phyloP scores from a whole-genome alignment of 495 filamentous ascomycete genomes.

The Neurospora sp. region DNA sequence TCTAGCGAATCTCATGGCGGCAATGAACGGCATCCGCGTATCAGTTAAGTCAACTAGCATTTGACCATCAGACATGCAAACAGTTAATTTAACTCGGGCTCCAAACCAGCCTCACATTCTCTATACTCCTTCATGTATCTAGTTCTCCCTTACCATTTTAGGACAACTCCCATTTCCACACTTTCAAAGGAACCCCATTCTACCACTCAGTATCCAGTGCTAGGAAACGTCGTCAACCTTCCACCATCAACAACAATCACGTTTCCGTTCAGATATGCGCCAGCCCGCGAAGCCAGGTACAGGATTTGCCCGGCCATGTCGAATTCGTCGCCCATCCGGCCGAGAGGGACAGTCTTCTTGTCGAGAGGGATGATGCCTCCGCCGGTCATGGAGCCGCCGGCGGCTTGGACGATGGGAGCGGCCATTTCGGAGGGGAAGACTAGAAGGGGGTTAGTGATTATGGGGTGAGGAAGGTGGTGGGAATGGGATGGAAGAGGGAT shows the following conservation, averaged over 20 bases:
- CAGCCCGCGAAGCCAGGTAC: conserved; percentile 52
- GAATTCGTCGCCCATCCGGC: conserved; percentile 24
- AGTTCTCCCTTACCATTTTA: too few relatives aligned
- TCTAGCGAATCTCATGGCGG: too few relatives aligned
- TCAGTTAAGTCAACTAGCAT: too few relatives aligned
- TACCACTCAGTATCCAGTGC: conserved; percentile 47
- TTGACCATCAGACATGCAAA: too few relatives aligned
- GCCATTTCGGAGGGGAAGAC: conserved; percentile 58
- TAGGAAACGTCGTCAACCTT: conserved; percentile 41
- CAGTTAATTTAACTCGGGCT: too few relatives aligned
- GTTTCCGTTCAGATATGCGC: conserved; percentile 53
- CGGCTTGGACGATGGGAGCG: conserved; percentile 28
- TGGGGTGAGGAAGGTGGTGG: too few relatives aligned
- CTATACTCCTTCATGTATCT: too few relatives aligned
- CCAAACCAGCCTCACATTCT: too few relatives aligned
- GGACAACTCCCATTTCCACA: too few relatives aligned
- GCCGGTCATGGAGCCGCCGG: conserved; percentile 29
- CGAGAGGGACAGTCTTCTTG: conserved; percentile 19
- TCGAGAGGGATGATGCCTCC: conserved; percentile 14
- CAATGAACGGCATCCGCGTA: too few relatives aligned
- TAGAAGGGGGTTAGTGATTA: too few relatives aligned
- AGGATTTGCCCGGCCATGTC: conserved; percentile 56
- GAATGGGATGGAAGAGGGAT: background rate
- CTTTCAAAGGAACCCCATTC: too few relatives aligned
- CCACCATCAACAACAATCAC: conserved; percentile 53